Evolutionary conservation across 768 basidiomycete genomes (phyloP).

Genomic region (Podaxis pistillaris): DNA sequence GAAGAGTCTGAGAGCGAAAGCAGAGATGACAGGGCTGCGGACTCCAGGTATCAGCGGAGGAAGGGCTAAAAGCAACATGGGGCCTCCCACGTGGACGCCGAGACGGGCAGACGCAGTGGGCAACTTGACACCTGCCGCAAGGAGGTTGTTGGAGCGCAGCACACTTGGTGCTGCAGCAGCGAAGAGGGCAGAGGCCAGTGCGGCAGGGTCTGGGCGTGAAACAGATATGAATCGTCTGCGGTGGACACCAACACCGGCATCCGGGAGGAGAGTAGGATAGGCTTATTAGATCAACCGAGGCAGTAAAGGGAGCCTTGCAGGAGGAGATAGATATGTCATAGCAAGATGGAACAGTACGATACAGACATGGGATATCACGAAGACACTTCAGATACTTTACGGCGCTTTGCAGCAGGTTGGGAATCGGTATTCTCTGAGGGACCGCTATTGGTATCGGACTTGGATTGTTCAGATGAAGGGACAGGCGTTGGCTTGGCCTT

Average conservation of each 20-base stretch:
- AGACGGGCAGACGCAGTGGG: conserved; percentile 70
- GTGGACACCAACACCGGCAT: conserved; percentile 76
- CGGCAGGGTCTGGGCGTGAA: conserved; percentile 42
- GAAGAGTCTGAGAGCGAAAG: conserved; percentile 77
- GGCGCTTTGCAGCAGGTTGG: conserved; percentile 53
- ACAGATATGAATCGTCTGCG: conserved; percentile 63
- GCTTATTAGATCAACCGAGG: no score
- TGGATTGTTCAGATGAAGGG: conserved; percentile 13
- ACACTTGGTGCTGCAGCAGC: conserved; percentile 62
- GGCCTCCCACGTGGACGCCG: conserved; percentile 79
- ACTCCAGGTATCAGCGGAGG: conserved; percentile 34
- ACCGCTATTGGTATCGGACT: conserved; percentile 2
- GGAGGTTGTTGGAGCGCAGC: conserved; percentile 69
- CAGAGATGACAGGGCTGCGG: conserved; percentile 52
- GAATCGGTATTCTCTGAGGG: conserved; percentile 18
- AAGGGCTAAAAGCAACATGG: conserved; percentile 62
- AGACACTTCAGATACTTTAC: conserved; percentile 43
- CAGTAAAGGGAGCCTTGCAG: no score
- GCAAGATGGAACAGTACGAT: neutral
- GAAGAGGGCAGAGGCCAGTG: conserved; percentile 62
- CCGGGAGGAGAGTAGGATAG: conserved; percentile 22
- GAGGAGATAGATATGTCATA: neutral
- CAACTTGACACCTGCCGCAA: conserved; percentile 84
- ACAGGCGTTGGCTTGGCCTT: conserved; percentile 45
- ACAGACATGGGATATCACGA: neutral